Conservation (phyloP, 1,284 basidiomycete genomes). For the Microbotryum intermedium region DNA sequence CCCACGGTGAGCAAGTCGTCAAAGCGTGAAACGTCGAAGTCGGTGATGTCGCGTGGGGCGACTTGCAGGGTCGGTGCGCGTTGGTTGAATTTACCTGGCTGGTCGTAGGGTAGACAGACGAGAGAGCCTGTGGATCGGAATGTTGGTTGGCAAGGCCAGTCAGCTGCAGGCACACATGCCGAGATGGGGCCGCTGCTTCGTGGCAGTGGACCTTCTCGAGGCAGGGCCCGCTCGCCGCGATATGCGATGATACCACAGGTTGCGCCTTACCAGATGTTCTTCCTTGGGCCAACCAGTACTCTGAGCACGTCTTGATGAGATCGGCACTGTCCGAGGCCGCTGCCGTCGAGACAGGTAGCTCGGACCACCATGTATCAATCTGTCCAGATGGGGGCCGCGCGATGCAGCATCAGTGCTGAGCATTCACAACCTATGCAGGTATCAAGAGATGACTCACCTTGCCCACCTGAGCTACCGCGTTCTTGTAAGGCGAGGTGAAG, state of each 20-base stretch:
- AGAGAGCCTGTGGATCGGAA: slow-evolving; percentile 24
- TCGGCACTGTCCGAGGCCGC: slow-evolving; percentile 19
- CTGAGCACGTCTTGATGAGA: slow-evolving; percentile 13
- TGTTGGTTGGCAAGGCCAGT: neutral
- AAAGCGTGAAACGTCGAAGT: slow-evolving; percentile 29
- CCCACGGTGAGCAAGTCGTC: slow-evolving; percentile 30
- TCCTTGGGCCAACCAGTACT: slow-evolving; percentile 27
- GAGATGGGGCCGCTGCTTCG: neutral
- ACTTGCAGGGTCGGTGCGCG: slow-evolving; percentile 21
- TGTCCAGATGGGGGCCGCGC: neutral
- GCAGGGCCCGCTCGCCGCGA: neutral
- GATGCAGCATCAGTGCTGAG: no score
- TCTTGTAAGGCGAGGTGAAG: slow-evolving; percentile 32
- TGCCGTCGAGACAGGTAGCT: slow-evolving; percentile 22
- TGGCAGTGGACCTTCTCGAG: neutral
- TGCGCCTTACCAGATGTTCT: slow-evolving; percentile 7
- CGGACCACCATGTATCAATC: slow-evolving; percentile 30
- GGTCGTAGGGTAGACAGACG: slow-evolving; percentile 25
- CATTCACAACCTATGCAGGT: no score
- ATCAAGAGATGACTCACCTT: slow-evolving; percentile 14
- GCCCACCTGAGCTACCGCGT: slow-evolving; percentile 22
- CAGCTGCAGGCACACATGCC: neutral
- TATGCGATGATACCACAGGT: no score
- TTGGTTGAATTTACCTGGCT: slow-evolving; percentile 29
- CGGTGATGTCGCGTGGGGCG: slow-evolving; percentile 20